Evolutionary conservation across 2,329 filamentous ascomycete genomes (phyloP), one percentile per base, ranked within the genome.

Genomic region (Fusarium sp.): DNA sequence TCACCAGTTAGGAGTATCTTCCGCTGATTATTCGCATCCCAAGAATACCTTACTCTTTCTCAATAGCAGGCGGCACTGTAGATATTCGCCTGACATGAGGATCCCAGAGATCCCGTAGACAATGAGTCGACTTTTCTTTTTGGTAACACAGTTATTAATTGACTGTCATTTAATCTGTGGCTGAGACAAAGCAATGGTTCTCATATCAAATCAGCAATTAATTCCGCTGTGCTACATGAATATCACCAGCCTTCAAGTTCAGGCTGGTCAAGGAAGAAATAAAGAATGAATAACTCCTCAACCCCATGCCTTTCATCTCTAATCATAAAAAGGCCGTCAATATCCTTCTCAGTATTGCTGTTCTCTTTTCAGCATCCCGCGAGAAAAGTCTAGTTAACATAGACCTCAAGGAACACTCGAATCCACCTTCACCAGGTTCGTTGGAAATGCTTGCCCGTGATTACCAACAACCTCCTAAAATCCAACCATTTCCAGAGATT

Each of bases 291-390:
- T 17, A 33, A 72, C 62, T 58, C 58, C 66, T 48, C 48, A 59
- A 52, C 38, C 47, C 41, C 26, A 39, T 54, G 35, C 20, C 26
- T 36, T 58, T 36, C 55, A 28, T 66, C 12, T 48, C n/a, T 62
- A 47, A 33, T 56, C 39, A 42, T 65, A 18, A 60, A 48, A 51
- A 62, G 47, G 47, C 65, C 54, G 63, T 68, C 31, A 54, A 68
- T n/a, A 17, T 33, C 20, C 26, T 36, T n/a, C 35, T 33, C 38
- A 31, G 35, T 20, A 47, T 31, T 26, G 17, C 17, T 31, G 49
- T 47, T 47, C 14, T 26, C 38, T 24, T 22, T 51, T 33, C 24
- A 28, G n/a, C 28, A n/a, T 44, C 44, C 33, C 24, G 7, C 33
- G 33, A 31, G 39, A 44, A 20, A 47, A 70, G 51, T 36, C 41